These are phyloP conservation scores for Phaeodactylum tricornutum DNA, from an alignment of 108 stramenopile genomes.

Conservation along the genomic window DNA sequence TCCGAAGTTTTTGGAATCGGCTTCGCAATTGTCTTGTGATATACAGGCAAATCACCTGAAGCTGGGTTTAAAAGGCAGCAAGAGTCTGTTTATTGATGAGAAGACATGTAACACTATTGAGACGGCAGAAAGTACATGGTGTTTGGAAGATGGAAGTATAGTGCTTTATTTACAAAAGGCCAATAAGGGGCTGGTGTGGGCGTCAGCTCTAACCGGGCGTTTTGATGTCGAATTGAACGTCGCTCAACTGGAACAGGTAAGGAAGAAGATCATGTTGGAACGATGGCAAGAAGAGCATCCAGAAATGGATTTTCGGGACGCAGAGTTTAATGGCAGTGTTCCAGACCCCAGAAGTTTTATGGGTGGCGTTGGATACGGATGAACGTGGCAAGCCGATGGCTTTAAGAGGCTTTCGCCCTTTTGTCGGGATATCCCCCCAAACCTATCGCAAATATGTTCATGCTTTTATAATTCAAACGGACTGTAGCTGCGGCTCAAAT, in stretches of 20 bases:
- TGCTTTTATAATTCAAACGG: too few species aligned
- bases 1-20: slow-evolving; percentile 19
- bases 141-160: slow-evolving; percentile 63
- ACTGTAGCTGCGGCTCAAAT: too few species aligned
- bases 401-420: too few species aligned
- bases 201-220: slow-evolving; percentile 17
- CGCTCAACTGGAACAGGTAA: slow-evolving; percentile 60
- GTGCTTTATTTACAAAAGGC: slow-evolving; percentile 43
- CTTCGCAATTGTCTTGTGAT: slow-evolving; percentile 23
- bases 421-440: too few species aligned
- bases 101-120: slow-evolving; percentile 69
- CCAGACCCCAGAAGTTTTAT: slow-evolving; percentile 95
- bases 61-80: slow-evolving; percentile 20
- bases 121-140: slow-evolving; percentile 79
- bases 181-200: slow-evolving; percentile 30
- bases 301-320: slow-evolving; percentile 95
- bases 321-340: slow-evolving; percentile 91
- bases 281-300: slow-evolving; percentile 92
- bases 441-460: too few species aligned
- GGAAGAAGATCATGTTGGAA: slow-evolving; percentile 88
- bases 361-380: slow-evolving; percentile 84
- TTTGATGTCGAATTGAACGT: background rate
- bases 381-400: too few species aligned
- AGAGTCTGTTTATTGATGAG: slow-evolving; percentile 66
- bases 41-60: slow-evolving; percentile 37